Conservation (phyloP, 2,329 filamentous ascomycete genomes). For the Sarocladiaceae sp. region DNA sequence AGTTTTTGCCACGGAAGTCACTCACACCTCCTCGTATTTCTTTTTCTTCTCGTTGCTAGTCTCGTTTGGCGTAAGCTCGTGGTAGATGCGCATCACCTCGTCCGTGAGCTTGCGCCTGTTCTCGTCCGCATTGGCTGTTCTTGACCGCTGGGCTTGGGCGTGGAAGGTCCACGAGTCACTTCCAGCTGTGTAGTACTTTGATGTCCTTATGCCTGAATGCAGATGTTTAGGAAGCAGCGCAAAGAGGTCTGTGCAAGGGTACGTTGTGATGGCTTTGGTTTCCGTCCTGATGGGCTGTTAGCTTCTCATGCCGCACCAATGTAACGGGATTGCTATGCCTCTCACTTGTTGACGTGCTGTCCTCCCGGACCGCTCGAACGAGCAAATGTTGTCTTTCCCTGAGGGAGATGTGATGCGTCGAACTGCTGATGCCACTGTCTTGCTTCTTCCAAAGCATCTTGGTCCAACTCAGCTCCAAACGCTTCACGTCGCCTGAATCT, state of each 20-base stretch:
- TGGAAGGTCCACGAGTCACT: slow-evolving; percentile 49
- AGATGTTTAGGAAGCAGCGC: slow-evolving; percentile 40
- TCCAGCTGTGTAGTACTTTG: slow-evolving; percentile 46
- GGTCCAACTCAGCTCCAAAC: slow-evolving; percentile 43
- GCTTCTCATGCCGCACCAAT: slow-evolving; percentile 31
- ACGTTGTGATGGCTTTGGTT: slow-evolving; percentile 50
- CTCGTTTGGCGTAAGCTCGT: slow-evolving; percentile 37
- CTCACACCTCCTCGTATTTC: slow-evolving; percentile 43
- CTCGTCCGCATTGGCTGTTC: slow-evolving; percentile 44
- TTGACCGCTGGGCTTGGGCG: slow-evolving; percentile 47
- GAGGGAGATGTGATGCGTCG: slow-evolving; percentile 36
- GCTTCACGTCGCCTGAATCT: slow-evolving; percentile 35
- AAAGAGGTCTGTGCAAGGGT: slow-evolving; percentile 41
- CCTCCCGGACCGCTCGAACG: slow-evolving; percentile 56
- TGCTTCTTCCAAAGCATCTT: slow-evolving; percentile 43
- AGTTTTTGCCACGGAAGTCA: not conserved
- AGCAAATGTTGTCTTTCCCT: slow-evolving; percentile 46
- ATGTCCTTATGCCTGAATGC: slow-evolving; percentile 39
- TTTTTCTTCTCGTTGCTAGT: slow-evolving; percentile 39
- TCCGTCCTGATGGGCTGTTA: slow-evolving; percentile 48
- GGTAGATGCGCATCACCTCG: slow-evolving; percentile 43
- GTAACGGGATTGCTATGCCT: slow-evolving; percentile 13
- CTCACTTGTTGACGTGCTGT: slow-evolving; percentile 59
- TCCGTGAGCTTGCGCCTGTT: slow-evolving; percentile 44
- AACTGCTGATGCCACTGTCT: slow-evolving; percentile 45